Conservation (phyloP, 2,329 filamentous ascomycete species). For the Hymenoscyphus infarciens region DNA sequence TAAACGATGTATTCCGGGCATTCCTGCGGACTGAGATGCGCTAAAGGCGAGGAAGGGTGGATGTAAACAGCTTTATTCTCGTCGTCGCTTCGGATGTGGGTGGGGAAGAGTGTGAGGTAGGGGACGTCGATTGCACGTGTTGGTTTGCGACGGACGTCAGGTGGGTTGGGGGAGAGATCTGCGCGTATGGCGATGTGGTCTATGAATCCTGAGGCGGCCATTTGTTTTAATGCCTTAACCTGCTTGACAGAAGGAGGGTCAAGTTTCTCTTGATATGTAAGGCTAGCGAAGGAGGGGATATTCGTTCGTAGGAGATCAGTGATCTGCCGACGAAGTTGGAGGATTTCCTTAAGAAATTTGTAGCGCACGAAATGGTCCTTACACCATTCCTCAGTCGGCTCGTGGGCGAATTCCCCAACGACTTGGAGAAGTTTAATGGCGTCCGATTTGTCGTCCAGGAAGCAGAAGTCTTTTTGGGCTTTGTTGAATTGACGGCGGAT, state of each 20-base stretch:
- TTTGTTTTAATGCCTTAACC: conserved; percentile 80
- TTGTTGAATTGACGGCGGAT: conserved; percentile 60
- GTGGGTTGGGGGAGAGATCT: conserved; percentile 74
- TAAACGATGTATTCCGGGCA: conserved; percentile 89
- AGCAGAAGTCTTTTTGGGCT: conserved; percentile 74
- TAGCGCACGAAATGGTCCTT: conserved; percentile 77
- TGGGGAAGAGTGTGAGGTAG: conserved; percentile 79
- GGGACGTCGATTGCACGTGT: conserved; percentile 87
- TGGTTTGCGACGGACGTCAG: conserved; percentile 64
- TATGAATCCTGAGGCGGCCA: conserved; percentile 87
- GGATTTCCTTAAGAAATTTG: conserved; percentile 83
- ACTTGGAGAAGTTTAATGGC: conserved; percentile 87
- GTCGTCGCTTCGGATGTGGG: conserved; percentile 47
- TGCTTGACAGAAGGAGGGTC: conserved; percentile 62
- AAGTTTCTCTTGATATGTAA: conserved; percentile 53
- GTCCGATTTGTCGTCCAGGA: conserved; percentile 78
- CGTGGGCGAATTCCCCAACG: conserved; percentile 80
- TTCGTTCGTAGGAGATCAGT: conserved; percentile 75
- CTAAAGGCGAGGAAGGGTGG: conserved; percentile 79
- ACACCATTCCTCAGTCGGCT: conserved; percentile 71
- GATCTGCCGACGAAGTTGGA: conserved; percentile 79
- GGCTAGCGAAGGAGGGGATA: conserved; percentile 61
- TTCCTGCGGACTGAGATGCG: conserved; percentile 64
- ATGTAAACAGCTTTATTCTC: conserved; percentile 72
- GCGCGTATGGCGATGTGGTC: conserved; percentile 92